Evolutionary conservation across 345 rosid genomes (phyloP).

Genomic region (Pistacia integerrima): DNA sequence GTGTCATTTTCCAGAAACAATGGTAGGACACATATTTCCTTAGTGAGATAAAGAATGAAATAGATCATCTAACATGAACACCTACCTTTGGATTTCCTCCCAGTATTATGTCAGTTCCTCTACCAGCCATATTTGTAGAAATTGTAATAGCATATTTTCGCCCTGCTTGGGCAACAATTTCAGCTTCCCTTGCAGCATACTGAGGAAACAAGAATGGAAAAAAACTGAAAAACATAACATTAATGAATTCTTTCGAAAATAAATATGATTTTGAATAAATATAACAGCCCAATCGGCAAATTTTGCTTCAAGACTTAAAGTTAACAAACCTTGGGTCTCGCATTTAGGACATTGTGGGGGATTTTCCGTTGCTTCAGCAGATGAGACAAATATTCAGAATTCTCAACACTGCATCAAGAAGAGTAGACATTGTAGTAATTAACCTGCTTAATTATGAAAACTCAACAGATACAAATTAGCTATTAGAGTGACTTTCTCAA

Average conservation of each 20-base stretch:
- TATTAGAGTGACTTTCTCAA: neutral
- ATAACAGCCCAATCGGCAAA: constrained; percentile 5
- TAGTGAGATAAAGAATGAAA: neutral
- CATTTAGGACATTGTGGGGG: constrained; percentile 95
- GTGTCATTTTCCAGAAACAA: constrained; percentile 1
- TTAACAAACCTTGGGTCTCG: constrained; percentile 81
- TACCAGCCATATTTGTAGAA: constrained; percentile 98
- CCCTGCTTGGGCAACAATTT: constrained; percentile 94
- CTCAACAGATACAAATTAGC: constrained; percentile 6
- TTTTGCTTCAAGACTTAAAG: constrained; percentile 7
- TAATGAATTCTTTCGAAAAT: neutral
- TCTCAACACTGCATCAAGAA: constrained; percentile 79
- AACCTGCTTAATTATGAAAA: constrained; percentile 14
- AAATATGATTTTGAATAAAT: neutral
- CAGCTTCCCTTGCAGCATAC: constrained; percentile 98
- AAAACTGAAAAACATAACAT: constrained; percentile 14
- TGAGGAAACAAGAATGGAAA: constrained; percentile 31
- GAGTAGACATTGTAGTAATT: constrained; percentile 11
- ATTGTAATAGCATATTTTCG: constrained; percentile 88
- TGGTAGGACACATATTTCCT: neutral
- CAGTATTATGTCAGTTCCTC: constrained; percentile 94
- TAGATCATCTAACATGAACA: constrained; percentile 15
- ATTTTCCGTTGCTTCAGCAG: constrained; percentile 74
- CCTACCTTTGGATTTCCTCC: constrained; percentile 96
- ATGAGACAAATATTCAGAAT: constrained; percentile 87